These are phyloP conservation scores for Pseudonectria buxi DNA, from an alignment of 2,329 filamentous ascomycete genomes.

Conservation along the genomic window DNA sequence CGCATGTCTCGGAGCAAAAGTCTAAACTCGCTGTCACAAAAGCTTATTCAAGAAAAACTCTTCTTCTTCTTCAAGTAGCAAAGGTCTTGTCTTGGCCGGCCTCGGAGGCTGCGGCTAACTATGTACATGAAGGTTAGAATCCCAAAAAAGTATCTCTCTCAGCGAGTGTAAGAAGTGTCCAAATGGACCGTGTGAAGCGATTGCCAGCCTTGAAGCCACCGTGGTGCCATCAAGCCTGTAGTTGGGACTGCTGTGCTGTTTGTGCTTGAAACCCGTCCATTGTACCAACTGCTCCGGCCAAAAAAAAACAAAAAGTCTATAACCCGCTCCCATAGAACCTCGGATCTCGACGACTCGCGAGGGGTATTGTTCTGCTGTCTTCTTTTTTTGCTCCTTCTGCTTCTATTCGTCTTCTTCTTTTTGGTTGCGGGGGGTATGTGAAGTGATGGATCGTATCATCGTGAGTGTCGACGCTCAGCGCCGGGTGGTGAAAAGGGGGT, in stretches of 20 bases:
- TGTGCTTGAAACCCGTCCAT: conserved; percentile 11
- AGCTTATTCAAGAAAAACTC: too few relatives aligned
- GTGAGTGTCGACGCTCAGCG: too few relatives aligned
- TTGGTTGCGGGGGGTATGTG: not conserved
- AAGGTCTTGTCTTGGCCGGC: conserved; percentile 9
- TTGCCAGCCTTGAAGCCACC: conserved; percentile 23
- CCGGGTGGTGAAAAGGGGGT: too few relatives aligned
- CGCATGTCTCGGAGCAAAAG: too few relatives aligned
- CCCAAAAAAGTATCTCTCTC: conserved; percentile 8
- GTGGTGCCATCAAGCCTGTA: conserved; percentile 22
- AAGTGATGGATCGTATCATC: not conserved
- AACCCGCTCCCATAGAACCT: conserved; percentile 15
- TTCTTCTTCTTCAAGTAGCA: too few relatives aligned
- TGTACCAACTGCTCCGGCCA: conserved; percentile 22
- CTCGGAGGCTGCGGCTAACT: conserved; percentile 10
- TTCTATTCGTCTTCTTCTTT: too few relatives aligned
- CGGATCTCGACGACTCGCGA: conserved; percentile 15
- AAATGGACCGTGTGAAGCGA: conserved; percentile 19
- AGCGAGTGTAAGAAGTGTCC: conserved; percentile 21
- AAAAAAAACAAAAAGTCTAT: conserved; percentile 13
- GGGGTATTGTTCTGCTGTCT: conserved; percentile 24
- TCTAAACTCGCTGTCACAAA: too few relatives aligned
- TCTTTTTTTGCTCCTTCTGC: conserved; percentile 6
- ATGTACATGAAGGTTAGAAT: conserved; percentile 23
- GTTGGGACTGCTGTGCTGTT: conserved; percentile 5